phyloP scores from a whole-genome alignment of 306 rosid genomes.

The Quercus engelmannii region DNA sequence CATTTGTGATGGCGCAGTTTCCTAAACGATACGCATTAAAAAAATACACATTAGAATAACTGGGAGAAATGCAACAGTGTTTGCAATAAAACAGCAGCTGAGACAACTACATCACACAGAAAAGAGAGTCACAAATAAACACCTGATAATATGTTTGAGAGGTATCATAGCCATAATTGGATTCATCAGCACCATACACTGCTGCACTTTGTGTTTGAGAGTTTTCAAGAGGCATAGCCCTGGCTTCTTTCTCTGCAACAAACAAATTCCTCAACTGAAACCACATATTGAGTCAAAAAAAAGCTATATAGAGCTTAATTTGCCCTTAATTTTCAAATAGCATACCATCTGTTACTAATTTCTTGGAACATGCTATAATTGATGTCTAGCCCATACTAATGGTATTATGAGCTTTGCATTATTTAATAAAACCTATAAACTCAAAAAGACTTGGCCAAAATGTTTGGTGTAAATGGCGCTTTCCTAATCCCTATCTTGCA shows the following conservation, averaged over 20 bases:
- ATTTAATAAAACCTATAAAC: too few species aligned
- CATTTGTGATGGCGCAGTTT: slow-evolving; percentile 39
- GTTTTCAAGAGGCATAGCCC: slow-evolving; percentile 41
- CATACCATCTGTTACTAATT: too few species aligned
- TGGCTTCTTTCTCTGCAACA: slow-evolving; percentile 50
- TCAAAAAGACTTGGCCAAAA: too few species aligned
- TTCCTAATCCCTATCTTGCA: too few species aligned
- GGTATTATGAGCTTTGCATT: too few species aligned
- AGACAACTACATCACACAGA: neutral
- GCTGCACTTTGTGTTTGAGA: slow-evolving; percentile 48
- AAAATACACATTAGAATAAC: neutral
- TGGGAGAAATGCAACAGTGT: neutral
- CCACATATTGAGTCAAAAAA: neutral
- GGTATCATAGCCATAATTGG: slow-evolving; percentile 31
- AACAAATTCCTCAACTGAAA: neutral
- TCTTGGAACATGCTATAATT: too few species aligned
- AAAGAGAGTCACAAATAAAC: slow-evolving; percentile 16
- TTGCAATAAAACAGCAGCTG: neutral
- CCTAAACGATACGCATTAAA: slow-evolving; percentile 36
- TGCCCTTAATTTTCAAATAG: too few species aligned
- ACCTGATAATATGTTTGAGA: slow-evolving; percentile 64
- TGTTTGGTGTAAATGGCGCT: too few species aligned
- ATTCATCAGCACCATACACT: slow-evolving; percentile 44
- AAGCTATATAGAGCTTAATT: neutral
- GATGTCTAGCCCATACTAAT: too few species aligned